Conservation (phyloP, 371 early-diverging fungal species). For the Mycotypha africana region DNA sequence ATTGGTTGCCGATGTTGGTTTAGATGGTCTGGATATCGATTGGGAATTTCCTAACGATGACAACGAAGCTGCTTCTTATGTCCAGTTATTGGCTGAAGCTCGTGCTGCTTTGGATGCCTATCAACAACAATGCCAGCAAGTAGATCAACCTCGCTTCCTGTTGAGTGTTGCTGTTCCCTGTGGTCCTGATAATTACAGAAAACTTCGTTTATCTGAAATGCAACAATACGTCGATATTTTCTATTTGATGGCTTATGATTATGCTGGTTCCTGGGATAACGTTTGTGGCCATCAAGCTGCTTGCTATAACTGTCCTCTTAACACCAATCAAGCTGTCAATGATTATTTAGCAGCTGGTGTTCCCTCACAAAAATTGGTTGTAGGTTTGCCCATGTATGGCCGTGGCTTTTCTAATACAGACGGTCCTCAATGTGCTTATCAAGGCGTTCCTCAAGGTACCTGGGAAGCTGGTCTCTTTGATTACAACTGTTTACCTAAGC, state of each 20-base stretch:
- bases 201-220: constrained; percentile 57
- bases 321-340: constrained; percentile 62
- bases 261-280: constrained; percentile 67
- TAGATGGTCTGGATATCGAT: constrained; percentile 63
- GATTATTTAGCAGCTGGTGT: constrained; percentile 66
- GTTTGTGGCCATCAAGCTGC: constrained; percentile 82
- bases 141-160: constrained; percentile 48
- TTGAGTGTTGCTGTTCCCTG: constrained; percentile 69
- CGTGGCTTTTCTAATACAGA: constrained; percentile 80
- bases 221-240: constrained; percentile 63
- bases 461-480: constrained; percentile 87
- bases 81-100: constrained; percentile 62
- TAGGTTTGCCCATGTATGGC: constrained; percentile 82
- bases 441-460: constrained; percentile 62
- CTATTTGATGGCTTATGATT: constrained; percentile 82
- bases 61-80: constrained; percentile 73
- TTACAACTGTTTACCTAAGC: constrained; percentile 62
- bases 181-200: constrained; percentile 53
- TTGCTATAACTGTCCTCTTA: constrained; percentile 58
- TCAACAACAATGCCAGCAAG: constrained; percentile 27
- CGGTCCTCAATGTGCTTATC: constrained; percentile 53
- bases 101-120: constrained; percentile 56
- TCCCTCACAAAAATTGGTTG: constrained; percentile 71
- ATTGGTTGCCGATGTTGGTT: constrained; percentile 51
- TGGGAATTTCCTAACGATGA: constrained; percentile 85